Evolutionary conservation across 1,139 yeast species (phyloP), one percentile per base, ranked within the genome.

Genomic region (Blastobotrys indianensis): DNA sequence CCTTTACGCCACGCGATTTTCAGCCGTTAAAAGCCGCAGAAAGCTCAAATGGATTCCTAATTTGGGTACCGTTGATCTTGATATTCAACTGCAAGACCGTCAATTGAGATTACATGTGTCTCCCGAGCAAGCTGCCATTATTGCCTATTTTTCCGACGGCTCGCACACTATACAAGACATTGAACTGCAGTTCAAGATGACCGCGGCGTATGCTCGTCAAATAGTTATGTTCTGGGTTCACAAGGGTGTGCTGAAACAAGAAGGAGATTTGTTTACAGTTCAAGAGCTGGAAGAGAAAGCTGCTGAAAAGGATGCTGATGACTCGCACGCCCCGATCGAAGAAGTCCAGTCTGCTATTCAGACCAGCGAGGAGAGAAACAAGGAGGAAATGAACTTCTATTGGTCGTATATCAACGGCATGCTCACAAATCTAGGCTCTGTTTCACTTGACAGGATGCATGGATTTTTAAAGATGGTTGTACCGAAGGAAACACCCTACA

Each of bases 101-200:
- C 60, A 56, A 0, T 47, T 68, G 15, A 59, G 59, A 1, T 73
- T 75, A 51, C 68, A 69, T 4, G 95, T 85, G 0, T 64, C 82
- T 0, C 82, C 95, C 0, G 83, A 78, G 30, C 80, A 82, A 53
- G 94, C 94, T 1, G 70, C 83, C 0, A 76, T 83, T 2, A 75
- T 85, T 15, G 64, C 70, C 15, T 63, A 75, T 34, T 85, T 85
- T 57, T 68, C 77, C 46, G 75, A 67, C 1, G 58, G 59, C 10
- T 41, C 56, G 16, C 54, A 55, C 23, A 30, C 51, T 2, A 20
- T 59, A 2, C 46, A 44, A 2, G 54, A 54, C 35, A 42, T 63
- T 12, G 39, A 46, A 36, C 41, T 38, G 9, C 44, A 45, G 23
- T 50, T 61, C 8, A 52, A 51, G 2, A 59, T 73, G 56, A 56